Evolutionary conservation across 495 filamentous ascomycete species (phyloP), one percentile per base, ranked within the genome.

Genomic region (Emericellopsis terricola): DNA sequence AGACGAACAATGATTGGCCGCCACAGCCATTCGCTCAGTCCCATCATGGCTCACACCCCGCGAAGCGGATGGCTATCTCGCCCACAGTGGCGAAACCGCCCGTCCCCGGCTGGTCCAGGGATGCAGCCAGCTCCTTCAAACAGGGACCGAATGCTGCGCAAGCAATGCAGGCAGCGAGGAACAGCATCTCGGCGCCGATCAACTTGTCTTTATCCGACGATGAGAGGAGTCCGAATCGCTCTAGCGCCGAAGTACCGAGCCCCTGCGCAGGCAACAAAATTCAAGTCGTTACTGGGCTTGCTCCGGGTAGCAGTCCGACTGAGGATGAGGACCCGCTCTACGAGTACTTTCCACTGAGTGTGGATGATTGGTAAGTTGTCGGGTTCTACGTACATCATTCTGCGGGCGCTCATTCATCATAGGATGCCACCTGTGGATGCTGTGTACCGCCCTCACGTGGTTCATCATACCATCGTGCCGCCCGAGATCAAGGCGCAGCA

Each of bases 381-480:
- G 9, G 23, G 19, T 19, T 41, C 26, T 26, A 19, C 27, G 19
- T 34, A 28, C 33, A 26, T 15, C 18, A 16, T 31, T 24, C 14
- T 19, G 37, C n/a, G n/a, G n/a, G n/a, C n/a, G n/a, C n/a, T n/a
- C n/a, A n/a, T n/a, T n/a, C n/a, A 9, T 21, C 19, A 19, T 15
- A 65, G 61, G 59, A 82, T 84, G 62, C 78, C 78, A 2, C 84
- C 84, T 3, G 84, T 92, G 8, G 84, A 93, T 51, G 83, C 84
- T 6, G 76, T 93, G 26, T 93, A 93, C 41, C 63, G 84, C n/a
- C 84, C 84, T 7, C 84, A 93, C 51, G 80, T 89, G 6, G 84
- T 91, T 2, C 84, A 93, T 53, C 84, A 93, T 48, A 85, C 77
- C 21, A 76, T 76, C 28, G 61, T 83, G 33, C 79, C 79, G 3